Base-by-base conservation (phyloP, 495 filamentous ascomycete species). In the Stereocaulon alpinum region DNA sequence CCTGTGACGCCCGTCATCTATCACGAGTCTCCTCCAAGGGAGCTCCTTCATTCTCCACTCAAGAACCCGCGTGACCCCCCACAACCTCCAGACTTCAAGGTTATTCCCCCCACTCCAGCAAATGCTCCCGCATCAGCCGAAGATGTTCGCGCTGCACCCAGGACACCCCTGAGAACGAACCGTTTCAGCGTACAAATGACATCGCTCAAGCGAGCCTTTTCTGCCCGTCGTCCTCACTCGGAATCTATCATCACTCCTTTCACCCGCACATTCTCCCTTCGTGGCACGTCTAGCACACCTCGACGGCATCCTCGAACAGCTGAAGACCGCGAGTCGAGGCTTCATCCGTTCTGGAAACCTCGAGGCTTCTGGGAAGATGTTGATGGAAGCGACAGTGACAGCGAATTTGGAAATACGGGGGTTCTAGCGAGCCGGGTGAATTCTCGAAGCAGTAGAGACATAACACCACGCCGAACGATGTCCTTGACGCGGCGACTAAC, bases 321-420 rank as follows among this genome's bases (percentile, higher is more conserved):
- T 29, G 67, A 76, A 18, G 74, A 80, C 40, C 66, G 62, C 6
- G 60, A 78, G 40, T 77, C 76, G 53, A 82, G 78, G 50, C 74
- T 91, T 6, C 86, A 93, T 66, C 88, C 89, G 1, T 86, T 86
- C 70, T 95, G 91, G 90, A 80, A 83, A 29, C 88, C 90, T 5
- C 81, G 80, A 27, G 75, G 82, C 27, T 88, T 87, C 67, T 86
- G 82, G 77, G 84, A 87, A 32, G 82, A 85, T 58, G 71, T 78
- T 6, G 76, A 78, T 40, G 74, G 73, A n/a, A 76, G 80, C 57
- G 72, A 76, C 32, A 71, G 74, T 56, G 70, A 69, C 14, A 75
- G 58, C 58, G 65, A 75, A 73, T 67, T 67, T 45, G 60, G 56
- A 22, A 68, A 57, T 49, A 59, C 56, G 34, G 34, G 63, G 66